Conservation (phyloP, 2,329 filamentous ascomycete species). For the Colletotrichum theobromicola region DNA sequence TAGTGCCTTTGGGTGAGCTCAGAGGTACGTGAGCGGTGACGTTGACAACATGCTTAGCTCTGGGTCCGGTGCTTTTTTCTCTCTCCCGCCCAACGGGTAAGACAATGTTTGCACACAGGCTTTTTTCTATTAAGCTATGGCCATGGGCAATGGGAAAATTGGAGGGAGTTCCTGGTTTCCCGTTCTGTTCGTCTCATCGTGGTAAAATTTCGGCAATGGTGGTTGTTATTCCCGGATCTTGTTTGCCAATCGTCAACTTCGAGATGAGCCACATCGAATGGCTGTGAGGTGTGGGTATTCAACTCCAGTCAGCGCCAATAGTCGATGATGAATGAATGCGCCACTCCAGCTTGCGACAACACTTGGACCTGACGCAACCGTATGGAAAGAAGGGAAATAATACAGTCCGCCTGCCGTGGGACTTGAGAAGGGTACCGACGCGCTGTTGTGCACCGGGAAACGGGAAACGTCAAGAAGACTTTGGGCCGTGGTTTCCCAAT, state of each 20-base stretch:
- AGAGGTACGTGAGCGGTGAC: not conserved
- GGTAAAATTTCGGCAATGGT: not conserved
- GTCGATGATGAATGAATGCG: not conserved
- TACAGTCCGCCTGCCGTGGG: not conserved
- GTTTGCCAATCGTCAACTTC: not conserved
- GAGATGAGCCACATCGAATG: not conserved
- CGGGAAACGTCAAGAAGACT: not conserved
- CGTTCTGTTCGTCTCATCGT: not conserved
- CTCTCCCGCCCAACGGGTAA: not conserved
- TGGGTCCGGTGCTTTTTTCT: not conserved
- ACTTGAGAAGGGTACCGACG: not conserved
- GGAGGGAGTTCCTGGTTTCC: not conserved
- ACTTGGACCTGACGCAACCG: not conserved
- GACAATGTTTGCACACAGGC: not conserved
- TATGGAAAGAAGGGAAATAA: not conserved
- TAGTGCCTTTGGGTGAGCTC: not conserved
- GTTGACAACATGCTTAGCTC: not conserved
- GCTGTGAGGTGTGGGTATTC: not conserved
- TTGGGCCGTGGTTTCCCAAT: not conserved
- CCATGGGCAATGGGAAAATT: not conserved
- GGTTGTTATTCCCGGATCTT: not conserved
- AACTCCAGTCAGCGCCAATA: not conserved
- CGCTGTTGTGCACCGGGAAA: not conserved
- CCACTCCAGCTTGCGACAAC: not conserved
- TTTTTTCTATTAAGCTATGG: not conserved